Percentiles rank a stretch among this genome's conserved stretches.
Conservation (phyloP, 2,329 filamentous ascomycete species). For the Trichoderma sp. region DNA sequence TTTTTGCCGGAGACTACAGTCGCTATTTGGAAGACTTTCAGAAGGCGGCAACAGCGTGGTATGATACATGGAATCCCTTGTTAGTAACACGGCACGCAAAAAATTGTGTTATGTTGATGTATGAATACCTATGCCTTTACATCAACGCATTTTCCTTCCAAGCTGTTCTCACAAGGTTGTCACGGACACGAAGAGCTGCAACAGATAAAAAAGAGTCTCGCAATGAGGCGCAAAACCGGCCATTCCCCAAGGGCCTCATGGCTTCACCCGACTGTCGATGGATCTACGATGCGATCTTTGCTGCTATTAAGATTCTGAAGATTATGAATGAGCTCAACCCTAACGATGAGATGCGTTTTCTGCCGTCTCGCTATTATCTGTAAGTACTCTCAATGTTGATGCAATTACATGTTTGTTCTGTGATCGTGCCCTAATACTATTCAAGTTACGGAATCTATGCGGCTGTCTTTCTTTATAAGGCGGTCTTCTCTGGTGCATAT, state of each 20-base stretch:
- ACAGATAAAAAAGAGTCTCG: too few species aligned
- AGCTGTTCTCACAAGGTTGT: conserved; percentile 7
- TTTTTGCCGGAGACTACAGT: conserved; percentile 13
- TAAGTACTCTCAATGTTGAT: not conserved
- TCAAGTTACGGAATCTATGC: conserved; percentile 16
- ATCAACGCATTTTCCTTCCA: conserved; percentile 17
- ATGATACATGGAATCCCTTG: not conserved
- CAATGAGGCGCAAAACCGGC: not conserved
- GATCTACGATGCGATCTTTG: conserved; percentile 12
- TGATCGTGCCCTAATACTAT: too few species aligned
- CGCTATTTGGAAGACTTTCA: conserved; percentile 19
- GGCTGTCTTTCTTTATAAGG: conserved; percentile 10
- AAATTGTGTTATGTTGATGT: not conserved
- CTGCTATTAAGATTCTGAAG: conserved; percentile 8
- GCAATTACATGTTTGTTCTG: not conserved
- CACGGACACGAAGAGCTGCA: not conserved
- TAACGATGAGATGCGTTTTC: conserved; percentile 1
- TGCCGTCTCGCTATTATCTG: conserved; percentile 18
- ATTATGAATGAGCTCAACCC: conserved; percentile 5
- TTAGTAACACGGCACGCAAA: not conserved
- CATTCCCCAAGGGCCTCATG: conserved; percentile 12
- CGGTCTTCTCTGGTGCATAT: not conserved
- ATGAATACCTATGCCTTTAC: conserved; percentile 17
- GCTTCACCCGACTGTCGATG: conserved; percentile 8
- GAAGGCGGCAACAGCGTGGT: conserved; percentile 5